Percentiles rank a stretch among this genome's conserved stretches.
These are phyloP conservation scores for Arachnomyces sp. DNA, from an alignment of 2,329 filamentous ascomycete species.

Conservation along the genomic window DNA sequence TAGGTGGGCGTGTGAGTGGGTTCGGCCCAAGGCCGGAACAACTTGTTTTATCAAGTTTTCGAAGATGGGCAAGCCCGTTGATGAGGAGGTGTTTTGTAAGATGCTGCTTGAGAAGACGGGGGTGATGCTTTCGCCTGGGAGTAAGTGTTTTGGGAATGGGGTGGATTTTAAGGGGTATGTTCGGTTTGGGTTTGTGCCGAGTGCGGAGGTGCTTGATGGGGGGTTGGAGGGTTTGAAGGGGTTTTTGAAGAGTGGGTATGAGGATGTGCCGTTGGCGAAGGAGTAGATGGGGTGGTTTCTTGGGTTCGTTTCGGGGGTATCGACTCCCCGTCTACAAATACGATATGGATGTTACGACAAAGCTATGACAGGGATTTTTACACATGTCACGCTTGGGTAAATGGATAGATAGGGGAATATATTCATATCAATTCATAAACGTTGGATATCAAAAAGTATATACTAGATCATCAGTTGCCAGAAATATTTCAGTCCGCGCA, in stretches of 20 bases:
- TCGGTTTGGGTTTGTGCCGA: constrained; percentile 65
- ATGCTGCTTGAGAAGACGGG: constrained; percentile 60
- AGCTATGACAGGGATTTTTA: too few relatives aligned
- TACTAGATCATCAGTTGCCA: too few relatives aligned
- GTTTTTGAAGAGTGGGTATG: constrained; percentile 50
- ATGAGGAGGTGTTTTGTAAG: constrained; percentile 65
- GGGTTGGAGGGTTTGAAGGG: constrained; percentile 50
- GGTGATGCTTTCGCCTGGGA: constrained; percentile 67
- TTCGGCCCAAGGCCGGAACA: constrained; percentile 68
- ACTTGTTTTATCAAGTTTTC: constrained; percentile 68
- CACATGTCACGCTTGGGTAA: too few relatives aligned
- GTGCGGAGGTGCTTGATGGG: constrained; percentile 59
- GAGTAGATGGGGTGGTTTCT: constrained; percentile 10
- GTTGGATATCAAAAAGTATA: too few relatives aligned
- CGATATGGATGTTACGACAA: neutral
- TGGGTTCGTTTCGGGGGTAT: constrained; percentile 5
- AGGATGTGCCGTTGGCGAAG: constrained; percentile 38
- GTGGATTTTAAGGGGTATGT: constrained; percentile 66
- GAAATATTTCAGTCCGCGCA: too few relatives aligned
- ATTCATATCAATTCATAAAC: too few relatives aligned
- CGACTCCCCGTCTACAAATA: neutral
- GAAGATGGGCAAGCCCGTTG: constrained; percentile 52
- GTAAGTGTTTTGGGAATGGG: constrained; percentile 60
- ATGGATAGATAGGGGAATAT: too few relatives aligned
- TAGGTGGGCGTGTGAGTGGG: constrained; percentile 57